Base-by-base conservation (phyloP, 352 stramenopile genomes). In the Phytophthora agathidicida region DNA sequence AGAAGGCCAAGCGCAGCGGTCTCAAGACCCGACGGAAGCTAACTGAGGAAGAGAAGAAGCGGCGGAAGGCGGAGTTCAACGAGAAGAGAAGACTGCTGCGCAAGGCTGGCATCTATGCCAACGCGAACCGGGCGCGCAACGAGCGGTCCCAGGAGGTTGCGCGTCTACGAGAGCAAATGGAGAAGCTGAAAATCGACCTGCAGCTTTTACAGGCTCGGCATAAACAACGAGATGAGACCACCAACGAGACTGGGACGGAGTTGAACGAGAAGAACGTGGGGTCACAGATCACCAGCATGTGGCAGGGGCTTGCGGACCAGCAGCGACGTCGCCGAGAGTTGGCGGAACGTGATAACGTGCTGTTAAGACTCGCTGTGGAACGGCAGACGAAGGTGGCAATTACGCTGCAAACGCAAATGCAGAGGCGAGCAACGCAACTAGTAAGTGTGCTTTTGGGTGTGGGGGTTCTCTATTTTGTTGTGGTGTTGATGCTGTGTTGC, bases 341-440 rank as follows among this genome's bases (percentile, higher is more conserved):
- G 26, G 51, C 60, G 24, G 65, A 78, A 31, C 57, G 53, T 2
- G 65, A 75, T 23, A 75, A 75, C 35, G 38, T 71, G n/a, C 61
- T 65, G 3, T 33, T 79, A 16, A 68, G 49, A 28, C 52, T 65
- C 7, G 38, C 77, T 36, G 48, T 84, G 7, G 68, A 82, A 46
- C 62, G 70, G 5, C 73, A 86, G 43, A 48, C 73, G 24, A 71
- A 73, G 27, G 60, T 80, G 23, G 65, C 67, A 11, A 71, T 48
- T 24, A 69, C 28, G 5, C 46, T 86, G 11, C 50, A 73, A 42
- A 64, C 46, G 23, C 27, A 78, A 5, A 57, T 82, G 41, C 56
- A 69, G 24, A 53, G 65, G 14, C 62, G 60, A 38, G n/a, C 39
- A 10, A 42, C 28, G 11, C 27, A 68, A 4, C 28, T 61, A 37